Percentiles rank a stretch among this genome's conserved stretches.
phyloP scores from a whole-genome alignment of 2,329 filamentous ascomycete species.

The Malbranchea zuffiana region DNA sequence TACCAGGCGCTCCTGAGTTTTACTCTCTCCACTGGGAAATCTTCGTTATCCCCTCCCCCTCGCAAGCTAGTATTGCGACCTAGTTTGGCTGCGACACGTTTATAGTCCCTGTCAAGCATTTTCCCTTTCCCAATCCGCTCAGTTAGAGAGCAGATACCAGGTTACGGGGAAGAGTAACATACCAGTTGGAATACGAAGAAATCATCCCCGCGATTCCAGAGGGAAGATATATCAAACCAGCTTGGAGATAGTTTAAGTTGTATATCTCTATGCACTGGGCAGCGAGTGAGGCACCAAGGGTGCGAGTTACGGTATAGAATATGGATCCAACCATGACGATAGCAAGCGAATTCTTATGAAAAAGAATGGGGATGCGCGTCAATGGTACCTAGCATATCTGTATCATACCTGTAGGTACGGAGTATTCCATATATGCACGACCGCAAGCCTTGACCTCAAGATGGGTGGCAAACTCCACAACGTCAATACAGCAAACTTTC shows the following conservation, averaged over 20 bases:
- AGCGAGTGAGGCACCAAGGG: slow-evolving; percentile 1
- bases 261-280: slow-evolving; percentile 6
- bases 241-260: slow-evolving; percentile 2
- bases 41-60: not conserved
- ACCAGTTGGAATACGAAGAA: slow-evolving; percentile 8
- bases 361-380: slow-evolving; percentile 4
- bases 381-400: no score
- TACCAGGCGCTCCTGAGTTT: slow-evolving; percentile 4
- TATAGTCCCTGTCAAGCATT: slow-evolving; percentile 6
- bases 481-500: no score
- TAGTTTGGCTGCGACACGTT: slow-evolving; percentile 2
- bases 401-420: no score
- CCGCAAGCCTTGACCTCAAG: no score
- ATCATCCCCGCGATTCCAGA: slow-evolving; percentile 3
- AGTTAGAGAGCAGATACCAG: not conserved
- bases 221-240: slow-evolving; percentile 2
- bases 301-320: slow-evolving; percentile 6
- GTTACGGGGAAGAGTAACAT: not conserved
- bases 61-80: slow-evolving; percentile 3
- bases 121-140: slow-evolving; percentile 3
- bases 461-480: no score
- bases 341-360: slow-evolving; percentile 5
- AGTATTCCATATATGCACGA: no score
- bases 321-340: slow-evolving; percentile 6
- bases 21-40: slow-evolving; percentile 7